These are phyloP conservation scores for Penicillium pancosmium DNA, from an alignment of 495 filamentous ascomycete species.

Conservation along the genomic window DNA sequence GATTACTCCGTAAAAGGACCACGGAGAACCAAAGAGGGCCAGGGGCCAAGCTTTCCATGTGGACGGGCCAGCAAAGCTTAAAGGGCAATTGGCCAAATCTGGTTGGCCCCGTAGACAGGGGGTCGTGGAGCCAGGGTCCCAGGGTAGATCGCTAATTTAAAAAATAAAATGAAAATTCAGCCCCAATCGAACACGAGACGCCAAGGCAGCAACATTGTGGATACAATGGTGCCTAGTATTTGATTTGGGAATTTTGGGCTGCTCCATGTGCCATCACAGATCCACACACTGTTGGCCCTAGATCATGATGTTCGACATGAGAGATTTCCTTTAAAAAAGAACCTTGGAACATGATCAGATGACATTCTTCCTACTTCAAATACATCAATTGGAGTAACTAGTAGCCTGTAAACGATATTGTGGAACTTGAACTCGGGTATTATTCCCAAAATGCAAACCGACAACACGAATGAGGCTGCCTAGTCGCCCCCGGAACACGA, in stretches of 20 bases:
- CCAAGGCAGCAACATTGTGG: neutral
- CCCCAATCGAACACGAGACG: neutral
- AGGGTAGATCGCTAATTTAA: neutral
- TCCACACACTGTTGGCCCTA: too few relatives aligned
- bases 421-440: neutral
- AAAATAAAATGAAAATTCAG: neutral
- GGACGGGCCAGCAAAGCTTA: constrained; percentile 11
- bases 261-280: too few relatives aligned
- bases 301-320: neutral
- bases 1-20: too few relatives aligned
- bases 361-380: neutral
- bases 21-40: neutral
- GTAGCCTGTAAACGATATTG: neutral
- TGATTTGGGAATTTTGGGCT: neutral
- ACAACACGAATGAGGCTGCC: too few relatives aligned
- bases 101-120: neutral
- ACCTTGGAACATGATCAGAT: too few relatives aligned
- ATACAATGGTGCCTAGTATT: neutral
- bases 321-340: neutral
- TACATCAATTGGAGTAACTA: too few relatives aligned
- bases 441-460: neutral
- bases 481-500: too few relatives aligned
- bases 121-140: neutral
- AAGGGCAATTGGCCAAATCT: neutral
- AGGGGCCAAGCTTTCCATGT: constrained; percentile 13